These are phyloP conservation scores for Biscogniauxia mediterranea DNA, from an alignment of 2,329 filamentous ascomycete species.

Conservation along the genomic window DNA sequence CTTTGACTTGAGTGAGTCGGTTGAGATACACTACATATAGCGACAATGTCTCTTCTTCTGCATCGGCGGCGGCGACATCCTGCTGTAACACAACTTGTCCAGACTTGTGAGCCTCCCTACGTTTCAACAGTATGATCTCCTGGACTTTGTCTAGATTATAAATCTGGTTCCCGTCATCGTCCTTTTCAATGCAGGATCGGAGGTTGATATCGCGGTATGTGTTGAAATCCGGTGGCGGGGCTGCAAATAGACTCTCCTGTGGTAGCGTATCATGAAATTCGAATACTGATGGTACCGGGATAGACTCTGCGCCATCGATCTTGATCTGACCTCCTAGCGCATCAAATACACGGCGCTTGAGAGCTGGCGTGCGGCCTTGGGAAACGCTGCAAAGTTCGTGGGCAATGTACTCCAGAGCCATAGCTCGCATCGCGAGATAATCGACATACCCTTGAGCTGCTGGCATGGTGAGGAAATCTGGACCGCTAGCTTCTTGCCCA, in stretches of 20 bases:
- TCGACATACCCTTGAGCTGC: slow-evolving; percentile 70
- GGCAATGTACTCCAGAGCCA: slow-evolving; percentile 80
- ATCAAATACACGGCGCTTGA: slow-evolving; percentile 67
- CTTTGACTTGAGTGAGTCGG: slow-evolving; percentile 56
- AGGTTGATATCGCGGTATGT: slow-evolving; percentile 68
- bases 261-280: slow-evolving; percentile 88
- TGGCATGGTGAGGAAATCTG: slow-evolving; percentile 66
- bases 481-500: slow-evolving; percentile 55
- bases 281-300: slow-evolving; percentile 75
- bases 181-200: slow-evolving; percentile 59
- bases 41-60: slow-evolving; percentile 59
- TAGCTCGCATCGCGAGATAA: slow-evolving; percentile 74
- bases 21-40: slow-evolving; percentile 64
- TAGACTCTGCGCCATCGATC: slow-evolving; percentile 62
- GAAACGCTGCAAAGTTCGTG: slow-evolving; percentile 79
- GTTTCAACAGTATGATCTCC: slow-evolving; percentile 70
- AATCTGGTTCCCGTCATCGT: slow-evolving; percentile 54
- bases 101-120: slow-evolving; percentile 56
- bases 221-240: slow-evolving; percentile 51
- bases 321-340: slow-evolving; percentile 76
- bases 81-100: slow-evolving; percentile 49
- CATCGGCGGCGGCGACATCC: slow-evolving; percentile 49
- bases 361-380: slow-evolving; percentile 65
- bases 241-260: slow-evolving; percentile 48
- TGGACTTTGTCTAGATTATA: slow-evolving; percentile 71